Conservation (phyloP, 345 rosid genomes). For the Dipteronia sinensis region DNA sequence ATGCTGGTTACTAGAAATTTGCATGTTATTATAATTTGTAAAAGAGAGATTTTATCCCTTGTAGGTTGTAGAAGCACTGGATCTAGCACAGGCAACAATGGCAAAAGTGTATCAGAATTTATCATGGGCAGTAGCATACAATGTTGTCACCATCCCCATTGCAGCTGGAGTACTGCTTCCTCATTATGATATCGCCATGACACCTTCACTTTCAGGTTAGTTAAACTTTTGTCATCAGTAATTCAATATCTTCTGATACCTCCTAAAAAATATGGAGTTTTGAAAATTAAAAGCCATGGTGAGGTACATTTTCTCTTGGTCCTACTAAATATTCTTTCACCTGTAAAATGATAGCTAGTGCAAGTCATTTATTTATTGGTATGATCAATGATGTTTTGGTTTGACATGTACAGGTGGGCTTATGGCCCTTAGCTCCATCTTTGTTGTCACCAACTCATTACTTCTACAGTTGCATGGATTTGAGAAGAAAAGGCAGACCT, state of each 20-base stretch:
- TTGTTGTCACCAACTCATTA: conserved; percentile 84
- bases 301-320: background rate
- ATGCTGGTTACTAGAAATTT: background rate
- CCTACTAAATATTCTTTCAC: background rate
- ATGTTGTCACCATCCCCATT: conserved; percentile 76
- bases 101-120: conserved; percentile 86
- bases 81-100: conserved; percentile 90
- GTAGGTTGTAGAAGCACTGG: conserved; percentile 82
- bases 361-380: background rate
- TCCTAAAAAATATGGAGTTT: background rate
- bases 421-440: conserved; percentile 91
- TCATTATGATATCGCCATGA: conserved; percentile 80
- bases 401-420: conserved; percentile 67
- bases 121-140: conserved; percentile 88
- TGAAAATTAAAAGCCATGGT: background rate
- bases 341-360: background rate
- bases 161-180: conserved; percentile 93
- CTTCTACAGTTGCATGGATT: conserved; percentile 66
- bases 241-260: background rate
- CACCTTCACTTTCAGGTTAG: conserved; percentile 89
- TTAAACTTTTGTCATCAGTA: background rate
- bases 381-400: background rate
- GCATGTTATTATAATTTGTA: background rate
- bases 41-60: conserved; percentile 2
- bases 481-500: conserved; percentile 28